Evolutionary conservation across 305 asterid species (phyloP).

Genomic region (Fraxinus baroniana): DNA sequence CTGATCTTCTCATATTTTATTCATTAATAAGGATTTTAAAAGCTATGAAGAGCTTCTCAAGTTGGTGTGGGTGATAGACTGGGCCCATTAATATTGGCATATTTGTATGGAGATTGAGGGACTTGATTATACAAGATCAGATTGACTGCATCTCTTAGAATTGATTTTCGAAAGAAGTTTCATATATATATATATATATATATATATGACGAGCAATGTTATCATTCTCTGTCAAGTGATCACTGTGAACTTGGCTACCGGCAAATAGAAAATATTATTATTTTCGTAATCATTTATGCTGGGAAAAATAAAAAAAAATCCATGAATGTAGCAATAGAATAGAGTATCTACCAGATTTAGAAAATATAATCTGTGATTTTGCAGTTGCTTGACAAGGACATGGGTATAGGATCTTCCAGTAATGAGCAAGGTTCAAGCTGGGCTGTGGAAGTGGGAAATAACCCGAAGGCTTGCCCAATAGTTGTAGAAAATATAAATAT

Average conservation of each 20-base stretch:
- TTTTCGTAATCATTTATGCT: background rate
- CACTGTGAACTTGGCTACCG: background rate
- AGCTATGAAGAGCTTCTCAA: background rate
- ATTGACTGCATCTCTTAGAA: background rate
- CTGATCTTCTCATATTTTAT: background rate
- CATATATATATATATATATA: background rate
- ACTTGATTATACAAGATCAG: background rate
- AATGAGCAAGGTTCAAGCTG: conserved; percentile 91
- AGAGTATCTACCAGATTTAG: conserved; percentile 1
- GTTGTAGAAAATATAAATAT: conserved; percentile 75
- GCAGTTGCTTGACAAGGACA: conserved; percentile 80
- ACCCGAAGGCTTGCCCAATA: conserved; percentile 76
- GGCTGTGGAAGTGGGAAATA: conserved; percentile 95
- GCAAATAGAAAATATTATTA: background rate
- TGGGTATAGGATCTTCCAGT: conserved; percentile 53
- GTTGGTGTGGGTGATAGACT: background rate
- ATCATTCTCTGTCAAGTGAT: background rate
- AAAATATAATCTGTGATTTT: conserved; percentile 21
- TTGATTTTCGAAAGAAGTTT: background rate
- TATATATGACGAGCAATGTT: background rate
- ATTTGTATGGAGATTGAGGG: background rate
- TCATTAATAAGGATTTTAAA: background rate
- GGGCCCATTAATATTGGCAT: background rate
- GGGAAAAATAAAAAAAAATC: background rate
- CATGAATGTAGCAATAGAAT: background rate